Conservation (phyloP, 768 basidiomycete species). For the Rhizopogon vesiculosus region DNA sequence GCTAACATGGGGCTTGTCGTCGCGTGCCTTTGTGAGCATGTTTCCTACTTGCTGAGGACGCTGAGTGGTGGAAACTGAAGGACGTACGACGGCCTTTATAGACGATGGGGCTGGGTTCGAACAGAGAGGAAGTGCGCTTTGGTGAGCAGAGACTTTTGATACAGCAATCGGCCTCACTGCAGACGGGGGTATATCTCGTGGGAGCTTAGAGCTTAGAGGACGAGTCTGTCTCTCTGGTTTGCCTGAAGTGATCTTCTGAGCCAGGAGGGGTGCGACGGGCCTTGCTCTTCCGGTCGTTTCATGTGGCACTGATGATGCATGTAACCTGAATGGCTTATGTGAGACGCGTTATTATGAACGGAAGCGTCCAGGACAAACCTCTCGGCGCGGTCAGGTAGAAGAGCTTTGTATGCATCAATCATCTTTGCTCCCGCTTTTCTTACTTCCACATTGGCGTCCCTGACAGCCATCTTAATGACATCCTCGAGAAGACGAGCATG, state of each 20-base stretch:
- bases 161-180: too few species aligned
- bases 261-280: background rate
- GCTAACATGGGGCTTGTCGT: background rate
- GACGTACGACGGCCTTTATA: background rate
- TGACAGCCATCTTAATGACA: conserved; percentile 60
- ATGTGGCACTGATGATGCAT: too few species aligned
- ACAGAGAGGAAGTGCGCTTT: too few species aligned
- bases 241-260: background rate
- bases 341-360: background rate
- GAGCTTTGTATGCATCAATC: conserved; percentile 69
- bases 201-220: background rate
- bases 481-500: conserved; percentile 62
- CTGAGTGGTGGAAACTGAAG: conserved; percentile 1
- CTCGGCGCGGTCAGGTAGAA: conserved; percentile 65
- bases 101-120: too few species aligned
- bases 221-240: background rate
- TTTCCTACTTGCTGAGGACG: background rate
- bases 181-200: background rate
- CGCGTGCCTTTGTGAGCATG: background rate
- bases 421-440: conserved; percentile 64
- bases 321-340: background rate
- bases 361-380: conserved; percentile 36
- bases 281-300: too few species aligned
- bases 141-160: too few species aligned
- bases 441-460: conserved; percentile 73